A percentile compares a stretch with the other conserved stretches of the same genome.
Conservation (phyloP, 1,284 basidiomycete species). For the Papiliotrema laurentii region DNA sequence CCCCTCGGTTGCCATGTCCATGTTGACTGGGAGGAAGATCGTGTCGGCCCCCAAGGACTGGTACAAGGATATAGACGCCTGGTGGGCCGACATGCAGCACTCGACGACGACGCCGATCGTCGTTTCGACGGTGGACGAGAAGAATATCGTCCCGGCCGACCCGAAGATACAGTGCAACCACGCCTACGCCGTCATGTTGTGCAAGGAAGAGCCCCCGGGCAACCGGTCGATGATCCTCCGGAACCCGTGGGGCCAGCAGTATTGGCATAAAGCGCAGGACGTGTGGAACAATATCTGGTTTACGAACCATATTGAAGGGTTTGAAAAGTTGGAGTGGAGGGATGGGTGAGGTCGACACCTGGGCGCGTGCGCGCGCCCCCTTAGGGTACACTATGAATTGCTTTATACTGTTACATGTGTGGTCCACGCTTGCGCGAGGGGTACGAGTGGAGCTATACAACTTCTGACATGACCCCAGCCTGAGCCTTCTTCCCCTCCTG, state of each 20-base stretch:
- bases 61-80: constrained; percentile 10
- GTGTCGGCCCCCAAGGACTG: not conserved
- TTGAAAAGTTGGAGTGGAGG: not conserved
- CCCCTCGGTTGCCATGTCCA: constrained; percentile 12
- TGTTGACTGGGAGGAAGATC: constrained; percentile 21
- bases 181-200: constrained; percentile 25
- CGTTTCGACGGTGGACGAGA: constrained; percentile 16
- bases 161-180: constrained; percentile 17
- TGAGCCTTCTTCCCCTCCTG: no score
- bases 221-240: constrained; percentile 17
- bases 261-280: constrained; percentile 14
- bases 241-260: constrained; percentile 32
- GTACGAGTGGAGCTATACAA: no score
- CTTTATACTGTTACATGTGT: no score
- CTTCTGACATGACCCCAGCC: no score
- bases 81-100: constrained; percentile 11
- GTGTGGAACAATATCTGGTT: constrained; percentile 16
- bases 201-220: constrained; percentile 8
- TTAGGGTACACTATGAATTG: no score
- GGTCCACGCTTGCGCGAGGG: no score
- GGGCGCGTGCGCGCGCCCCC: no score
- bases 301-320: constrained; percentile 15
- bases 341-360: not conserved
- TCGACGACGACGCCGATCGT: constrained; percentile 20
- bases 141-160: constrained; percentile 5